phyloP scores from a whole-genome alignment of 495 filamentous ascomycete species.

The Aspergillus cavernicola region DNA sequence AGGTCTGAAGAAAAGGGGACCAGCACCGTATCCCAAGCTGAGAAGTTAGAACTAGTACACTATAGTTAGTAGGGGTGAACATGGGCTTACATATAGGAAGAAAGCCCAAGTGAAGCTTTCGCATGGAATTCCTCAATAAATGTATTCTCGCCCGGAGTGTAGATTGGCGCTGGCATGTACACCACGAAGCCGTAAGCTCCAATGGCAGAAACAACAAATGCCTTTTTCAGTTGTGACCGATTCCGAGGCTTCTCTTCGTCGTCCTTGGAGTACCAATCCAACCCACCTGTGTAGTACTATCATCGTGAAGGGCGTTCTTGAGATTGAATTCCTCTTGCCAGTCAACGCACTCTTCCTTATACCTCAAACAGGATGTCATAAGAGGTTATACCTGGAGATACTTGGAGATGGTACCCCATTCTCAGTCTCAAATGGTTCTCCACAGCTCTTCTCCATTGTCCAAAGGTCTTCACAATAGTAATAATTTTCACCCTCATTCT shows the following conservation, averaged over 20 bases:
- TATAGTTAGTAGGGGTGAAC: too few relatives aligned
- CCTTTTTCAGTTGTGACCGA: slow-evolving; percentile 36
- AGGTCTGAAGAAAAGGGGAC: slow-evolving; percentile 46
- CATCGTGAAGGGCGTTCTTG: too few relatives aligned
- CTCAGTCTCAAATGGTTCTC: too few relatives aligned
- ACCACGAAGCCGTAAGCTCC: slow-evolving; percentile 23
- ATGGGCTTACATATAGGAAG: slow-evolving; percentile 47
- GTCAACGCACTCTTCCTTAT: too few relatives aligned
- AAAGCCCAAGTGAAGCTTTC: slow-evolving; percentile 45
- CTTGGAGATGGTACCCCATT: too few relatives aligned
- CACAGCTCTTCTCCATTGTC: too few relatives aligned
- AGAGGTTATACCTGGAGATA: too few relatives aligned
- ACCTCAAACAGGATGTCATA: too few relatives aligned
- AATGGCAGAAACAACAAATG: slow-evolving; percentile 32
- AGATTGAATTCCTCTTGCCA: too few relatives aligned
- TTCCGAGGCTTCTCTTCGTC: slow-evolving; percentile 42
- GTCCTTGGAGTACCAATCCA: slow-evolving; percentile 39
- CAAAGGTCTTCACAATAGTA: too few relatives aligned
- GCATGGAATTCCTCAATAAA: slow-evolving; percentile 41
- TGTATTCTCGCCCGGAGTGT: slow-evolving; percentile 14
- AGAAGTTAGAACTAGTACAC: slow-evolving; percentile 11
- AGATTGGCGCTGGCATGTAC: slow-evolving; percentile 24
- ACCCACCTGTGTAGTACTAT: background rate
- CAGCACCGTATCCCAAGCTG: slow-evolving; percentile 30
- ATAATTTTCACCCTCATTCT: too few relatives aligned